Percentiles rank a stretch among this genome's conserved stretches.
Evolutionary conservation across 495 filamentous ascomycete species (phyloP).

Genomic region (Lepraria neglecta): DNA sequence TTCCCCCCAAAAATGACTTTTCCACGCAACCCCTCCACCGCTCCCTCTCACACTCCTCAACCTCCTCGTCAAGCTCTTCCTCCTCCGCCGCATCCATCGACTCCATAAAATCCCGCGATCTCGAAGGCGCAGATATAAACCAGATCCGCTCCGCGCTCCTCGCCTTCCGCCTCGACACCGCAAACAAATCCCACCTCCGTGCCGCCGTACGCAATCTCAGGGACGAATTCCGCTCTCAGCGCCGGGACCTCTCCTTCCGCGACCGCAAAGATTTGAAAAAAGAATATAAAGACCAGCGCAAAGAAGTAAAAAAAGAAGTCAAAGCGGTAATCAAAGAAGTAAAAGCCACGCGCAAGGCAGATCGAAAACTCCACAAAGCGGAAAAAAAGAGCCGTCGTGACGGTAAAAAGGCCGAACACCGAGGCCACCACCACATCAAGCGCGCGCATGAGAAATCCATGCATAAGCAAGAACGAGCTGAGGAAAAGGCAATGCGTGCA

Average conservation of each 20-base stretch:
- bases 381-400: constrained; percentile 11
- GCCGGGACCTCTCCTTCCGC: not conserved
- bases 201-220: constrained; percentile 21
- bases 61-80: constrained; percentile 32
- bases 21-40: not conserved
- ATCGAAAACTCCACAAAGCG: constrained; percentile 17
- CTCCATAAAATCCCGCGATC: constrained; percentile 23
- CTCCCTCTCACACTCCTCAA: constrained; percentile 23
- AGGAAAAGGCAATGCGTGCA: constrained; percentile 6
- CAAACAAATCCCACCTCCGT: constrained; percentile 14
- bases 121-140: constrained; percentile 16
- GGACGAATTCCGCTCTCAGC: constrained; percentile 14
- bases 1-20: constrained; percentile 2
- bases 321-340: constrained; percentile 20
- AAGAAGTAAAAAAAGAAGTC: constrained; percentile 20
- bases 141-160: constrained; percentile 15
- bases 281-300: constrained; percentile 10
- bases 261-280: constrained; percentile 14
- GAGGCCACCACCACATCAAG: not conserved
- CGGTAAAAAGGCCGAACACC: constrained; percentile 10
- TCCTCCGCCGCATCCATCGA: constrained; percentile 19
- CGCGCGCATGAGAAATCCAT: not conserved
- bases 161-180: constrained; percentile 17
- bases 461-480: constrained; percentile 4
- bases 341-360: constrained; percentile 16